A percentile compares a stretch with the other conserved stretches of the same genome.
Conservation (phyloP, 257 asterid species). For the Nicotiana otophora region DNA sequence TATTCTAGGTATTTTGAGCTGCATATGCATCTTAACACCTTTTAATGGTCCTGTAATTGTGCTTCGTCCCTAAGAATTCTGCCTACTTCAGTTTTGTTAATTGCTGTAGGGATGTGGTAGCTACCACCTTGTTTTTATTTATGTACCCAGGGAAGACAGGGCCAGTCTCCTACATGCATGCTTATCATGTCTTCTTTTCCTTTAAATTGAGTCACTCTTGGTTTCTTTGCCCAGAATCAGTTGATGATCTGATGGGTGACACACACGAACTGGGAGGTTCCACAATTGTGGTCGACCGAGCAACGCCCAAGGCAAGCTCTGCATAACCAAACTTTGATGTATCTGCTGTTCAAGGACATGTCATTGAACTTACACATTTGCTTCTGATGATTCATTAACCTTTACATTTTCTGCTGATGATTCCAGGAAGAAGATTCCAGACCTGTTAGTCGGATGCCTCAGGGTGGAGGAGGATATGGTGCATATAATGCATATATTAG, state of each 20-base stretch:
- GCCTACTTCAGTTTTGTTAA: background rate
- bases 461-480: conserved; percentile 84
- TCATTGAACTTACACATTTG: background rate
- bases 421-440: conserved; percentile 77
- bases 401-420: background rate
- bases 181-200: background rate
- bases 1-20: background rate
- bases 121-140: background rate
- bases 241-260: conserved; percentile 91
- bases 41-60: background rate
- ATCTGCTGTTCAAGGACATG: background rate
- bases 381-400: background rate
- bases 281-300: conserved; percentile 89
- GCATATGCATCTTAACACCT: background rate
- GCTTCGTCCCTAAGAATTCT: background rate
- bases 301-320: conserved; percentile 78
- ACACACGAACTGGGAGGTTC: conserved; percentile 95
- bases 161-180: background rate
- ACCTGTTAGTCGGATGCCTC: conserved; percentile 68
- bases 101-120: background rate
- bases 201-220: background rate
- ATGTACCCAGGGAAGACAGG: background rate
- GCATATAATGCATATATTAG: conserved; percentile 91
- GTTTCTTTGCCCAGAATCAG: conserved; percentile 62
- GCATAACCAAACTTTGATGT: background rate